Evolutionary conservation across 129 eudicot species (phyloP).

Genomic region (Oenanthe sinensis): DNA sequence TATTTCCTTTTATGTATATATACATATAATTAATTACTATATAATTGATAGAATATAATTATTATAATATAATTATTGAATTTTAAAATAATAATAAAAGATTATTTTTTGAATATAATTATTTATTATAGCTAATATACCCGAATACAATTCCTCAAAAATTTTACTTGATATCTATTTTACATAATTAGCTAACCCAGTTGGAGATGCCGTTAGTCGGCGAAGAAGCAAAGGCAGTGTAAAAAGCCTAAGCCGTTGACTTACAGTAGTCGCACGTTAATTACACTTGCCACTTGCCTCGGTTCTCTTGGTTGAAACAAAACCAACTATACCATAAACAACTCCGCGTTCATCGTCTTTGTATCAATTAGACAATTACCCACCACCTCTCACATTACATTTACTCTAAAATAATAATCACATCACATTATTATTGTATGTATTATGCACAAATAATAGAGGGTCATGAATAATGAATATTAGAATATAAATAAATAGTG

Average conservation of each 20-base stretch:
- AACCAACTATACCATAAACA: background rate
- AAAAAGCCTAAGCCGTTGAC: background rate
- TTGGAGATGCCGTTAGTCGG: no score
- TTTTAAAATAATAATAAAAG: no score
- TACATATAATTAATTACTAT: no score
- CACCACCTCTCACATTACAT: background rate
- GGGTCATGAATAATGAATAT: background rate
- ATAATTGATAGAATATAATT: no score
- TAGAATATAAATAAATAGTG: background rate
- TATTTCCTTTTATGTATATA: no score
- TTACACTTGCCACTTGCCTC: conserved; percentile 1
- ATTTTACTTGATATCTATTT: no score
- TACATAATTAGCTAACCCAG: no score
- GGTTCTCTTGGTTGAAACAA: conserved; percentile 12
- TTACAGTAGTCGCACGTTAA: background rate
- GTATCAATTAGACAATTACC: background rate
- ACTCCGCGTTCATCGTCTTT: background rate
- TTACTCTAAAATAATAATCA: background rate
- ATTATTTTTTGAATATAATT: no score
- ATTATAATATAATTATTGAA: no score
- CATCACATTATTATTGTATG: no score
- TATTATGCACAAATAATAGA: background rate
- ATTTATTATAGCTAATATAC: no score
- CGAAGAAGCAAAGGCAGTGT: conserved; percentile 3
- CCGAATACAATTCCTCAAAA: no score